Evolutionary conservation across 2,329 filamentous ascomycete species (phyloP).

Genomic region (Didymella glomerata): DNA sequence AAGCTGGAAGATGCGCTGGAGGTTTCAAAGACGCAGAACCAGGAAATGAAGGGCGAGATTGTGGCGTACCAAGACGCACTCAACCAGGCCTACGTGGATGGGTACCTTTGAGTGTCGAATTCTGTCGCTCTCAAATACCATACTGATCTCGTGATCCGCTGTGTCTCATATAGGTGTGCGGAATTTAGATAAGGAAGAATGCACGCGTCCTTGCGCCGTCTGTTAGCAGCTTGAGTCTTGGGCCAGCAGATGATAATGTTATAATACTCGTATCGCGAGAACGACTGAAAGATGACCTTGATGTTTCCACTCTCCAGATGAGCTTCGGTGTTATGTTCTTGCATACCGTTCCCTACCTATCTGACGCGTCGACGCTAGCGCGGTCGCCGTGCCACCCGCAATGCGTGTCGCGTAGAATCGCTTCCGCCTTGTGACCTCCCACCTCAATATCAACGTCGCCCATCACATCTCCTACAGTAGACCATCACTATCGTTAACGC

Average conservation of each 20-base stretch:
- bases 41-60: conserved; percentile 12
- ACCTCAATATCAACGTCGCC: background rate
- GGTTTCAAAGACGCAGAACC: background rate
- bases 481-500: conserved; percentile 4
- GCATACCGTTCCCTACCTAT: conserved; percentile 5
- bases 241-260: background rate
- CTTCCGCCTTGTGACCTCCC: background rate
- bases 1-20: conserved; percentile 9
- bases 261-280: background rate
- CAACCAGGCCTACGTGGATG: conserved; percentile 10
- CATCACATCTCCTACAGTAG: background rate
- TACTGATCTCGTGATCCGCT: background rate
- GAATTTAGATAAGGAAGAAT: background rate
- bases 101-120: no score
- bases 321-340: background rate
- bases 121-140: background rate
- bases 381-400: conserved; percentile 14
- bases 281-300: background rate
- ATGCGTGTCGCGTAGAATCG: conserved; percentile 4
- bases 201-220: background rate
- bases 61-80: conserved; percentile 18
- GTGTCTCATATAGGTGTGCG: conserved; percentile 5
- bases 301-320: no score
- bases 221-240: background rate
- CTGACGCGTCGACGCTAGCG: conserved; percentile 10